Evolutionary conservation across 331 rosid species (phyloP).

Genomic region (Malus hybrid): DNA sequence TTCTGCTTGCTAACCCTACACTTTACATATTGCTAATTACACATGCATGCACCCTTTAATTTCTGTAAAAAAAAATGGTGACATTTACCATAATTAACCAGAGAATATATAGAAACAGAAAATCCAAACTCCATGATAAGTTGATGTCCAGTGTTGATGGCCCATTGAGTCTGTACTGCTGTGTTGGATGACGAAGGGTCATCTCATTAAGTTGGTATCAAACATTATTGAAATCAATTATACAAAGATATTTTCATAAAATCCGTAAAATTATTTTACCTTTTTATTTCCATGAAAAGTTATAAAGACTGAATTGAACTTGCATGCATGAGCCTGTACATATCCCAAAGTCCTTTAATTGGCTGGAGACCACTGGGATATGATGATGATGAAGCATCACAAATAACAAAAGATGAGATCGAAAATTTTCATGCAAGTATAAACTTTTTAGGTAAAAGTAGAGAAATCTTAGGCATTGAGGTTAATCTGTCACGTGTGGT

Average conservation of each 20-base stretch:
- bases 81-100: not conserved
- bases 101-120: not conserved
- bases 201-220: not conserved
- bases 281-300: not conserved
- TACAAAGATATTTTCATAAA: not conserved
- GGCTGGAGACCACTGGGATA: not conserved
- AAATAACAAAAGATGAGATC: not conserved
- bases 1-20: not conserved
- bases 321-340: not conserved
- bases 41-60: not conserved
- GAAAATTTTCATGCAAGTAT: not conserved
- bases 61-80: not conserved
- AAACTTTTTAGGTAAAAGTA: conserved; percentile 4
- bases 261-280: not conserved
- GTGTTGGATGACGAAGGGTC: not conserved
- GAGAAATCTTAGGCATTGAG: conserved; percentile 37
- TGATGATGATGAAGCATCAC: not conserved
- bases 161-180: not conserved
- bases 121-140: not conserved
- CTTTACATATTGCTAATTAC: not conserved
- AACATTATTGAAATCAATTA: not conserved
- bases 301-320: not conserved
- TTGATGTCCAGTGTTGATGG: not conserved
- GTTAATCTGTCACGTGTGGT: conserved; percentile 40
- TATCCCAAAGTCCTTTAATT: no score